Base-by-base conservation (phyloP, 768 basidiomycete species). In the Kwoniella mangroviensis region DNA sequence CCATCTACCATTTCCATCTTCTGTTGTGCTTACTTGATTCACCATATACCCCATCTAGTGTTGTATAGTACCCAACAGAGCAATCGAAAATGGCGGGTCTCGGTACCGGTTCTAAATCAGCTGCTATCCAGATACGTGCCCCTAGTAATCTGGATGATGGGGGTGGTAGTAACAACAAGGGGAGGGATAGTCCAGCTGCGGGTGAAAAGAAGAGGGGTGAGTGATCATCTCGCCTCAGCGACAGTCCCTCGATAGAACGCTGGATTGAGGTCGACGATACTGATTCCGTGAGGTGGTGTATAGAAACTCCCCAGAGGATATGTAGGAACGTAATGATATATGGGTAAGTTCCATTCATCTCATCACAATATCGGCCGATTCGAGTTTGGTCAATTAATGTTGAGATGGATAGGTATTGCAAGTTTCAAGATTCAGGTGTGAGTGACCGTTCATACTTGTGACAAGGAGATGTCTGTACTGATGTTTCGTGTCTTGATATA, bases 291-390 rank as follows among this genome's bases (percentile, higher is more conserved):
- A 49, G 28, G 13, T 40, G 22, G 24, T 56, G 28, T 5, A 28
- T 60, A 73, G 76, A 79, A 61, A 72, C 62, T 9, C 73, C 74
- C 26, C 89, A 90, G 81, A 88, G 90, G 63, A 91, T 94, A 78
- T 97, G 94, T 84, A 89, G 92, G 79, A 96, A 97, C 85, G 89
- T 94, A 62, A 85, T 91, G 82, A 94, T 96, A 72, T 91, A 94
- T 80, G 94, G 94, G 93, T 94, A 73, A 55, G 84, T 73, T 34
- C 4, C 6, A 7, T 34, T 82, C 24, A 71, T 45, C 53, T 63
- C 65, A 17, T 62, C 59, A 67, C 51, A 41, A n/a, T 49, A 9
- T 57, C 56, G 56, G 56, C 56, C 56, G 56, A 57, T 34, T 57
- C 4, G 26, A 1, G 41, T 17, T 22, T 59, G 52, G 10, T 59